Percentiles rank a stretch among this genome's conserved stretches.
phyloP scores from a whole-genome alignment of 441 rosid species.

The Pelargonium australe region DNA sequence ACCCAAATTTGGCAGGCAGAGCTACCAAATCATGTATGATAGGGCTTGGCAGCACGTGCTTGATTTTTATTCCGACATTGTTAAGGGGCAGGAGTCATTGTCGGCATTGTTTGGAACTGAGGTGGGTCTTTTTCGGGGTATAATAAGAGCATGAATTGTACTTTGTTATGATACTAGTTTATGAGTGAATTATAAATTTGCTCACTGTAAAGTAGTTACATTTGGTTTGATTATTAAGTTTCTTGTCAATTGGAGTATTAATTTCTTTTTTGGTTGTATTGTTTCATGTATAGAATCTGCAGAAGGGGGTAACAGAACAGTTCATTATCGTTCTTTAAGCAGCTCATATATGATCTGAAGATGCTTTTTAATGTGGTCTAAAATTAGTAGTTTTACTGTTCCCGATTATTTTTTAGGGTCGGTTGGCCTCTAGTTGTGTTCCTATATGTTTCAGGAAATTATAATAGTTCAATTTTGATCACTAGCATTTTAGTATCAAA shows the following conservation, averaged over 20 bases:
- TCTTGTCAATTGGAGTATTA: neutral
- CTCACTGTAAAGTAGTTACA: neutral
- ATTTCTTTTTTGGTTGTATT: neutral
- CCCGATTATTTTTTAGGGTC: neutral
- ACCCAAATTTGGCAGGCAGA: slow-evolving; percentile 36
- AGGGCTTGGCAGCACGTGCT: slow-evolving; percentile 73
- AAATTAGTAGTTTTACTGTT: neutral
- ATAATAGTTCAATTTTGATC: neutral
- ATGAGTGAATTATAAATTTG: neutral
- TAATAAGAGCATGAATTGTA: neutral
- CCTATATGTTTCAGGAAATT: neutral
- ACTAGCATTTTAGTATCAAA: neutral
- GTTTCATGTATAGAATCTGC: neutral
- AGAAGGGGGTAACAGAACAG: neutral
- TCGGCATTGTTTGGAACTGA: slow-evolving; percentile 31
- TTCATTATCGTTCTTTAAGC: neutral
- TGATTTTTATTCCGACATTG: slow-evolving; percentile 53
- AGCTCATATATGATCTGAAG: neutral
- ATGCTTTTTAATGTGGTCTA: neutral
- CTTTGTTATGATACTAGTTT: neutral
- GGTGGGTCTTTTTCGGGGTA: neutral
- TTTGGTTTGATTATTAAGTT: neutral
- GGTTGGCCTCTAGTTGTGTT: neutral
- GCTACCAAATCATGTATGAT: slow-evolving; percentile 56
- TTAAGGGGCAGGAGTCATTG: slow-evolving; percentile 40